Evolutionary conservation across 768 basidiomycete genomes (phyloP).

Genomic region (Tricholoma furcatifolium): DNA sequence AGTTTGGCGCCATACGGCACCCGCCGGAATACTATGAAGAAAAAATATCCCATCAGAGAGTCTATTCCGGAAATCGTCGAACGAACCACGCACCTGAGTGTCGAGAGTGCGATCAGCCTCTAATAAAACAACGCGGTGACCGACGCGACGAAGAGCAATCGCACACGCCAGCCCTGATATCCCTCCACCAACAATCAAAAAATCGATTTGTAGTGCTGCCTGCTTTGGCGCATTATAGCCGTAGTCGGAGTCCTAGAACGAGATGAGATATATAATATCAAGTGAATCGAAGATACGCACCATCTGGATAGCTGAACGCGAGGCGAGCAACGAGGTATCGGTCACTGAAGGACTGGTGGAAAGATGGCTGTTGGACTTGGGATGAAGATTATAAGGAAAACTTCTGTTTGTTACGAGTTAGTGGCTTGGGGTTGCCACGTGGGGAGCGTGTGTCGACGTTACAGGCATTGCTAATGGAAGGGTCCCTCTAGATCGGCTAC

Average conservation of each 20-base stretch:
- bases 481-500: slow-evolving; percentile 8
- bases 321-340: too few species aligned
- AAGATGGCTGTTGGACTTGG: not conserved
- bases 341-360: too few species aligned
- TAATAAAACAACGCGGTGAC: slow-evolving; percentile 54
- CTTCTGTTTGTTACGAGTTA: slow-evolving; percentile 2
- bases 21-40: slow-evolving; percentile 22
- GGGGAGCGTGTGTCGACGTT: not conserved
- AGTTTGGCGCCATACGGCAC: slow-evolving; percentile 45
- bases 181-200: slow-evolving; percentile 40
- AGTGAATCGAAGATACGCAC: not conserved
- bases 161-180: slow-evolving; percentile 56
- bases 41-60: not conserved
- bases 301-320: not conserved
- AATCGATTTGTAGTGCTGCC: slow-evolving; percentile 26
- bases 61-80: not conserved
- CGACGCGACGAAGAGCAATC: slow-evolving; percentile 48
- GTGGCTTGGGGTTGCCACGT: slow-evolving; percentile 4
- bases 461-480: not conserved
- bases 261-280: too few species aligned
- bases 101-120: slow-evolving; percentile 31
- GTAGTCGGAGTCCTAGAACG: too few species aligned
- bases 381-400: slow-evolving; percentile 1
- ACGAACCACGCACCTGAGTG: slow-evolving; percentile 8
- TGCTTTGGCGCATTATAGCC: slow-evolving; percentile 20